Percentiles rank a stretch among this genome's conserved stretches.
phyloP scores from a whole-genome alignment of 352 stramenopile species.

The Saprolegnia diclina region DNA sequence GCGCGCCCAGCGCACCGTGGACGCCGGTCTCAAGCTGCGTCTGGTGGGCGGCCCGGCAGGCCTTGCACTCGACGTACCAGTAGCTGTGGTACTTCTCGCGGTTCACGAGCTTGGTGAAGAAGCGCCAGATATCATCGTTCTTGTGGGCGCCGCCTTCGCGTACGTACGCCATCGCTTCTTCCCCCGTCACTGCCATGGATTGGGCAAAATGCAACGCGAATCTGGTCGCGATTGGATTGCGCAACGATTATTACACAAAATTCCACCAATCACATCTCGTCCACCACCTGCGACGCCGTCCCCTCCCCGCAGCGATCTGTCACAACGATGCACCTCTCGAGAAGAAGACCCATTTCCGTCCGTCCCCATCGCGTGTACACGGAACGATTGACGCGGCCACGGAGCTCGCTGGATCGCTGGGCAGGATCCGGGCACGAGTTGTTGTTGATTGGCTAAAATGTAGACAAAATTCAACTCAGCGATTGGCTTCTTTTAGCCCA shows the following conservation, averaged over 20 bases:
- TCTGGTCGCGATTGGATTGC: neutral
- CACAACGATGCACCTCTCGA: too few relatives aligned
- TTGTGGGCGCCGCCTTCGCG: constrained; percentile 19
- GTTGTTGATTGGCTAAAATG: neutral
- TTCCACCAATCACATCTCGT: too few relatives aligned
- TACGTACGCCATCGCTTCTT: constrained; percentile 5
- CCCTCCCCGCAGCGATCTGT: too few relatives aligned
- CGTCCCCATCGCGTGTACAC: too few relatives aligned
- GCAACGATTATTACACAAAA: too few relatives aligned
- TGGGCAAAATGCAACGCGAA: neutral
- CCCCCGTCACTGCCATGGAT: neutral
- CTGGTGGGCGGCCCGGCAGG: constrained; percentile 8
- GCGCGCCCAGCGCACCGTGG: neutral
- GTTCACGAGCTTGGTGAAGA: constrained; percentile 27
- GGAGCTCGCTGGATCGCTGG: too few relatives aligned
- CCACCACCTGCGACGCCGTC: too few relatives aligned
- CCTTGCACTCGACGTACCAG: constrained; percentile 28
- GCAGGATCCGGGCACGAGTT: too few relatives aligned
- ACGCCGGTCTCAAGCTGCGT: neutral
- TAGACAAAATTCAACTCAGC: neutral
- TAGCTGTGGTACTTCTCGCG: constrained; percentile 27
- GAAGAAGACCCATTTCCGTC: too few relatives aligned
- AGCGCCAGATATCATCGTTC: constrained; percentile 27
- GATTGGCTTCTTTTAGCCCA: neutral
- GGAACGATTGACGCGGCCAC: too few relatives aligned